These are phyloP conservation scores for Solanum chacoense DNA, from an alignment of 305 asterid genomes.

Conservation along the genomic window DNA sequence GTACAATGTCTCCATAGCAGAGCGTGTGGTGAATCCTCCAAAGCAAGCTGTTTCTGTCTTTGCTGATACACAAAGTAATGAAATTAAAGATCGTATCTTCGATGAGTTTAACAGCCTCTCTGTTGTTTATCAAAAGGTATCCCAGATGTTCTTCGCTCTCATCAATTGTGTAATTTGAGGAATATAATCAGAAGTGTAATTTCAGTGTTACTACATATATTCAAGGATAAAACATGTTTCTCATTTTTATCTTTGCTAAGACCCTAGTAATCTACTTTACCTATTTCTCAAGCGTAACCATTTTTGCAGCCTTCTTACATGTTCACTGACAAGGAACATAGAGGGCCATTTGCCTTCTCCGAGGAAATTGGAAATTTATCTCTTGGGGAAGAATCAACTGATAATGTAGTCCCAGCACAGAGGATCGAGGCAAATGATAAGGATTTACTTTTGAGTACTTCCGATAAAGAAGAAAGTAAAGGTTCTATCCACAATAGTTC, in stretches of 20 bases:
- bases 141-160: background rate
- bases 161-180: background rate
- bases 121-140: conserved; percentile 93
- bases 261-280: background rate
- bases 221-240: background rate
- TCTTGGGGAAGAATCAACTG: conserved; percentile 46
- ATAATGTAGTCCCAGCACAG: conserved; percentile 45
- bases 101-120: conserved; percentile 98
- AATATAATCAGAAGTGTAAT: background rate
- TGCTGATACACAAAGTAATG: conserved; percentile 94
- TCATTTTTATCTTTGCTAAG: background rate
- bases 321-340: conserved; percentile 93
- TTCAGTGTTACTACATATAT: background rate
- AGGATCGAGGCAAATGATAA: conserved; percentile 83
- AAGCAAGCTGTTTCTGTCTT: conserved; percentile 99
- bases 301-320: conserved; percentile 89
- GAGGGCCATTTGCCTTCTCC: conserved; percentile 93
- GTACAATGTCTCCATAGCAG: conserved; percentile 66
- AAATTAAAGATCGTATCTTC: conserved; percentile 94
- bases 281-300: background rate
- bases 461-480: conserved; percentile 75
- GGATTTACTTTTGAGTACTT: conserved; percentile 69
- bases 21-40: conserved; percentile 91
- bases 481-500: conserved; percentile 51
- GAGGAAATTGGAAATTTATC: conserved; percentile 77